Percentiles rank a stretch among this genome's conserved stretches.
These are phyloP conservation scores for Hypoxylon sp. DNA, from an alignment of 2,329 filamentous ascomycete species.

Conservation along the genomic window DNA sequence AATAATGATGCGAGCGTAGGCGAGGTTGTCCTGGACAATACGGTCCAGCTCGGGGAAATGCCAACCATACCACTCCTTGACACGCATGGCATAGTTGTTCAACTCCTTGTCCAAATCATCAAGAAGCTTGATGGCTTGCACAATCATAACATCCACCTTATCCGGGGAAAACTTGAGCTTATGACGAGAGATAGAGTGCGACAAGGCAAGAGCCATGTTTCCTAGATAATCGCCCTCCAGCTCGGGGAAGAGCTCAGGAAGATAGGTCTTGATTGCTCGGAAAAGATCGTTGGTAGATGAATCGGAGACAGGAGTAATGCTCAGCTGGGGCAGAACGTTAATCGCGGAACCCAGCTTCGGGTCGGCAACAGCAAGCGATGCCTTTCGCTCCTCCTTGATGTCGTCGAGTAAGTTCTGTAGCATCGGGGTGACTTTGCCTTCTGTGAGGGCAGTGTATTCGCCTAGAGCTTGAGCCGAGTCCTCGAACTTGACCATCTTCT, in stretches of 20 bases:
- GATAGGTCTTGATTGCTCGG: constrained; percentile 90
- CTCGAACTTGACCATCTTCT: constrained; percentile 97
- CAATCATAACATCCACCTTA: constrained; percentile 99
- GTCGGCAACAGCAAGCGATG: constrained; percentile 91
- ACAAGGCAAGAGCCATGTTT: constrained; percentile 95
- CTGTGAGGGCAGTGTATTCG: constrained; percentile 86
- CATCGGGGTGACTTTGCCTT: constrained; percentile 93
- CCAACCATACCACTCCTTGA: constrained; percentile 99
- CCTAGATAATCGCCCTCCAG: constrained; percentile 85
- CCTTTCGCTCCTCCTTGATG: constrained; percentile 97
- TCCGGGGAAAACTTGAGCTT: constrained; percentile 99
- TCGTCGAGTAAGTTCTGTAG: constrained; percentile 83
- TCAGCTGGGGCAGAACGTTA: constrained; percentile 87
- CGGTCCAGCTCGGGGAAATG: constrained; percentile 98
- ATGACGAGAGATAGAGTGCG: constrained; percentile 94
- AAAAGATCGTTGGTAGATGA: constrained; percentile 87
- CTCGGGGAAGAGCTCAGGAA: constrained; percentile 89
- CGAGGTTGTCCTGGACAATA: constrained; percentile 96
- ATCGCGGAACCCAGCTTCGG: constrained; percentile 92
- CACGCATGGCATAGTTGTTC: constrained; percentile 98
- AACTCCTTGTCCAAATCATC: constrained; percentile 99
- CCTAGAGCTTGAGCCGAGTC: constrained; percentile 89
- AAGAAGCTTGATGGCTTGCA: constrained; percentile 91
- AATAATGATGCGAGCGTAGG: constrained; percentile 88
- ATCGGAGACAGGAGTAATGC: constrained; percentile 83